Evolutionary conservation across 208 protist species (phyloP).

Genomic region (Crithidia acanthocephali): DNA sequence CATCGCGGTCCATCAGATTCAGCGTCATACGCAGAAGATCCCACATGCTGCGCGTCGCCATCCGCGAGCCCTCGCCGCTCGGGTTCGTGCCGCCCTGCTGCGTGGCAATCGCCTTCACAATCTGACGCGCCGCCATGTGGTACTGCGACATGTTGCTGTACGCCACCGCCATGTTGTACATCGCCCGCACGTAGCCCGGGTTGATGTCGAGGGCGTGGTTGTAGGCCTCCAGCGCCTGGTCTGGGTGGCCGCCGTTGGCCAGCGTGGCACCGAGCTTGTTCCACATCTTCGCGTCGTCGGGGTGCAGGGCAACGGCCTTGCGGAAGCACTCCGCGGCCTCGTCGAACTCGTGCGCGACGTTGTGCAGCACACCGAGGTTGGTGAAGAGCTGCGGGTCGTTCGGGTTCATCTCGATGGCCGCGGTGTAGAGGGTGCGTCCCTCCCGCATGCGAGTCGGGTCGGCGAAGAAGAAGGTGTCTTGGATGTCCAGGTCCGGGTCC

Average conservation of each 20-base stretch:
- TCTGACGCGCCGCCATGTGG: slow-evolving; percentile 58
- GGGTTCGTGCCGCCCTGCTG: slow-evolving; percentile 79
- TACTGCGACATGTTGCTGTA: slow-evolving; percentile 85
- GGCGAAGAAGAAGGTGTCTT: slow-evolving; percentile 75
- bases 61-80: slow-evolving; percentile 49
- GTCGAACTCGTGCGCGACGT: slow-evolving; percentile 82
- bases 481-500: slow-evolving; percentile 50
- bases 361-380: slow-evolving; percentile 86
- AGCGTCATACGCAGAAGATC: slow-evolving; percentile 87
- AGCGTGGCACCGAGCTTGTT: slow-evolving; percentile 93
- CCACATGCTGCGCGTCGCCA: slow-evolving; percentile 78
- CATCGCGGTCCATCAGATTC: slow-evolving; percentile 83
- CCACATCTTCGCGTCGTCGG: slow-evolving; percentile 81
- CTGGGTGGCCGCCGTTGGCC: slow-evolving; percentile 74
- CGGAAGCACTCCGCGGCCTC: slow-evolving; percentile 77
- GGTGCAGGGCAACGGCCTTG: slow-evolving; percentile 68
- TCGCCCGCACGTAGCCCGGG: slow-evolving; percentile 85
- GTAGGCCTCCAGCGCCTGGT: slow-evolving; percentile 88
- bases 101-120: slow-evolving; percentile 78
- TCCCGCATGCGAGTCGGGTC: slow-evolving; percentile 67
- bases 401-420: slow-evolving; percentile 84
- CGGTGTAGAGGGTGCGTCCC: slow-evolving; percentile 67
- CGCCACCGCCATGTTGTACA: slow-evolving; percentile 92
- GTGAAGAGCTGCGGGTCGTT: slow-evolving; percentile 69
- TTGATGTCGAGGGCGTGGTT: slow-evolving; percentile 88